A percentile compares a stretch with the other conserved stretches of the same genome.
phyloP scores from a whole-genome alignment of 805 yeast genomes.

The Starmerella tilneyi region DNA sequence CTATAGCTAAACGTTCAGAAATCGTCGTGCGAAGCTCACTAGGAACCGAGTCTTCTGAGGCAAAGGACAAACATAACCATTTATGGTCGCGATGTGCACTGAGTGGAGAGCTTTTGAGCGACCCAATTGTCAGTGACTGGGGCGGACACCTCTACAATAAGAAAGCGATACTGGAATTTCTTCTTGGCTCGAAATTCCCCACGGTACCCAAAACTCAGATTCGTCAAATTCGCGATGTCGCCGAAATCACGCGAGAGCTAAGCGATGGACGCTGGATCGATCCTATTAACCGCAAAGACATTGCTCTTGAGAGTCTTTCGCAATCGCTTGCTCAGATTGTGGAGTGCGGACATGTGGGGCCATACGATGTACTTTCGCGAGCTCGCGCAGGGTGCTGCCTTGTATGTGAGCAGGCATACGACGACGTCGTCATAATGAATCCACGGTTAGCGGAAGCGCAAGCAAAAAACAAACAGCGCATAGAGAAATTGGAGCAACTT shows the following conservation, averaged over 20 bases:
- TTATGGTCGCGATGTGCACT: slow-evolving; percentile 42
- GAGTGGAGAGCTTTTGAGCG: slow-evolving; percentile 36
- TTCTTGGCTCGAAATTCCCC: slow-evolving; percentile 35
- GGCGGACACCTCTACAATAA: slow-evolving; percentile 57
- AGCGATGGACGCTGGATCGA: slow-evolving; percentile 31
- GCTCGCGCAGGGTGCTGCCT: slow-evolving; percentile 23
- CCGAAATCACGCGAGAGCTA: slow-evolving; percentile 33
- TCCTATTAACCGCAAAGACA: slow-evolving; percentile 32
- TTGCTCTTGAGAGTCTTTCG: slow-evolving; percentile 31
- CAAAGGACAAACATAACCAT: slow-evolving; percentile 5
- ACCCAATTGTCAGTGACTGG: slow-evolving; percentile 52
- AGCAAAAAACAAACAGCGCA: slow-evolving; percentile 25
- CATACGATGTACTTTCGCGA: slow-evolving; percentile 19
- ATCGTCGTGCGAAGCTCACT: slow-evolving; percentile 27
- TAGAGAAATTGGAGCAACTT: slow-evolving; percentile 21
- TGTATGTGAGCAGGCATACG: slow-evolving; percentile 32
- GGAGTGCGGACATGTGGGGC: slow-evolving; percentile 31
- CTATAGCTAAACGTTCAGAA: slow-evolving; percentile 51
- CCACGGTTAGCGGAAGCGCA: slow-evolving; percentile 30
- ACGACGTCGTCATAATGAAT: slow-evolving; percentile 32
- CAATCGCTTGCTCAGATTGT: slow-evolving; percentile 38
- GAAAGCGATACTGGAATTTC: slow-evolving; percentile 48
- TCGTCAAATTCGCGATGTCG: slow-evolving; percentile 37
- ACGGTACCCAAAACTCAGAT: slow-evolving; percentile 31
- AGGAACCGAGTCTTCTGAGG: background rate